Conservation (phyloP, 2,329 filamentous ascomycete genomes). For the Paecilomyces sp. region DNA sequence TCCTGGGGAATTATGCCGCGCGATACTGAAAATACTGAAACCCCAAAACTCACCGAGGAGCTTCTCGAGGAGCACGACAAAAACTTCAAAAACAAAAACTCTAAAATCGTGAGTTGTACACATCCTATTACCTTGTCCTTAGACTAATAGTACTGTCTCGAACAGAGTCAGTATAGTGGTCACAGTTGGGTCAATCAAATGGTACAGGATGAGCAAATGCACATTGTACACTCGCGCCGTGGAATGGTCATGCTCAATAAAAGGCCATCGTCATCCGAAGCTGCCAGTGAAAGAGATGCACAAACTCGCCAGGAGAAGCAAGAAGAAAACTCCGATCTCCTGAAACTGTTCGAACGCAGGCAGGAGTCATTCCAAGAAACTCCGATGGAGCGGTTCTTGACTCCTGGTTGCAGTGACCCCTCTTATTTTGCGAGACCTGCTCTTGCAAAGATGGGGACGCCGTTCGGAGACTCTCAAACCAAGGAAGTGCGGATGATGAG, state of each 20-base stretch:
- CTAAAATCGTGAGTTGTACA: not conserved
- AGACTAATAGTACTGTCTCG: not conserved
- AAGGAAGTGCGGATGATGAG: constrained; percentile 7
- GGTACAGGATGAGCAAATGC: constrained; percentile 13
- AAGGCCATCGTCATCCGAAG: not conserved
- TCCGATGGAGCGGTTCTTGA: constrained; percentile 19
- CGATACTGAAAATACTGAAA: not conserved
- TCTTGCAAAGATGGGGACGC: constrained; percentile 7
- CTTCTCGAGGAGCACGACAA: not conserved
- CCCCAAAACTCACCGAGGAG: not conserved
- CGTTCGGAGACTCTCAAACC: constrained; percentile 11
- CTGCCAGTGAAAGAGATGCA: not conserved
- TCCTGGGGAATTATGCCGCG: not conserved
- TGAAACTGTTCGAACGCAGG: constrained; percentile 8
- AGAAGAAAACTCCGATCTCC: not conserved
- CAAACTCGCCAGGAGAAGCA: not conserved
- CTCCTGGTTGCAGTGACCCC: constrained; percentile 13
- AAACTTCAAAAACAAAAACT: not conserved
- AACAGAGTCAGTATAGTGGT: not conserved
- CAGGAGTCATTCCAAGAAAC: constrained; percentile 6
- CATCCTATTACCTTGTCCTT: not conserved
- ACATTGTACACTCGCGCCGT: constrained; percentile 7
- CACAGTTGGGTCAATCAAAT: constrained; percentile 10
- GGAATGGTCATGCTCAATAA: not conserved
- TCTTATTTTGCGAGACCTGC: constrained; percentile 9